phyloP scores from a whole-genome alignment of 179 eudicot species.

The Carnegiea gigantea region DNA sequence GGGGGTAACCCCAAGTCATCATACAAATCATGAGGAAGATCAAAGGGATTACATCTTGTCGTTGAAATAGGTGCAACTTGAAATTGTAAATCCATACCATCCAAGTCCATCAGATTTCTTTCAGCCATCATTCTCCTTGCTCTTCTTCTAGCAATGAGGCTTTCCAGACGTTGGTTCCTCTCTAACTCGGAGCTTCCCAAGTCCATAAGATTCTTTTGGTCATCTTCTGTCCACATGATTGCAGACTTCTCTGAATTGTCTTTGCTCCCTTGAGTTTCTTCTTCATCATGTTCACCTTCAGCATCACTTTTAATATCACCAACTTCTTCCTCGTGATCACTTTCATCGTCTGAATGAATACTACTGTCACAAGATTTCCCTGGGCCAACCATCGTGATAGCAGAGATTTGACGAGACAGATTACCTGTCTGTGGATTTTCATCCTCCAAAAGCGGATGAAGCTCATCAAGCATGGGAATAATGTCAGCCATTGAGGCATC shows the following conservation, averaged over 20 bases:
- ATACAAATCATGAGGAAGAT: conserved; percentile 53
- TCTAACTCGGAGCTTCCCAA: conserved; percentile 83
- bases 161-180: conserved; percentile 84
- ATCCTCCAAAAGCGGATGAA: conserved; percentile 74
- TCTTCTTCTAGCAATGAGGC: conserved; percentile 78
- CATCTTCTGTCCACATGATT: conserved; percentile 88
- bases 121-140: conserved; percentile 58
- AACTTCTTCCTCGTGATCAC: conserved; percentile 47
- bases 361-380: not conserved
- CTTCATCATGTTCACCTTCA: conserved; percentile 57
- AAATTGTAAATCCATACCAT: conserved; percentile 58
- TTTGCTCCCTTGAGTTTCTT: conserved; percentile 43
- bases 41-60: conserved; percentile 67
- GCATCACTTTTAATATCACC: conserved; percentile 50
- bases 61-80: conserved; percentile 66
- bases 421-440: conserved; percentile 42
- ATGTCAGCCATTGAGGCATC: conserved; percentile 96
- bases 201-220: conserved; percentile 95
- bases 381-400: too few species aligned
- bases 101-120: conserved; percentile 72
- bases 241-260: conserved; percentile 49
- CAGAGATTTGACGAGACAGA: conserved; percentile 40
- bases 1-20: conserved; percentile 64
- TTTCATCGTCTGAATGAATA: conserved; percentile 52
- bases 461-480: conserved; percentile 93